phyloP scores from a whole-genome alignment of 192 early-diverging fungal genomes.

The Neocallimastix lanati region DNA sequence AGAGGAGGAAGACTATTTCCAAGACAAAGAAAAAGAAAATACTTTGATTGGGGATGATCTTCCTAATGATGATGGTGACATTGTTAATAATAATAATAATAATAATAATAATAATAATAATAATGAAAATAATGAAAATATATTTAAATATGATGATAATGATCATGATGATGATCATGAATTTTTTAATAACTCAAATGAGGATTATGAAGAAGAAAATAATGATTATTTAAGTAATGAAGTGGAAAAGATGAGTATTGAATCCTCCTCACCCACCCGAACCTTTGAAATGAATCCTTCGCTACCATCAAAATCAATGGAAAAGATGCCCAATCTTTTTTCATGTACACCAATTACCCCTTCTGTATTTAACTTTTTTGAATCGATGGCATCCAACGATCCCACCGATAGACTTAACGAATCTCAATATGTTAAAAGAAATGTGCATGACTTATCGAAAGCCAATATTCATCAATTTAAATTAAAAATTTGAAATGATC shows the following conservation, averaged over 20 bases:
- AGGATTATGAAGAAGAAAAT: background rate
- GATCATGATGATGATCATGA: background rate
- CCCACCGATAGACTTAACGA: background rate
- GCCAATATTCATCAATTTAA: background rate
- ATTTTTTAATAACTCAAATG: background rate
- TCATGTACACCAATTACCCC: background rate
- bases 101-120: no score
- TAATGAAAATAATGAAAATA: no score
- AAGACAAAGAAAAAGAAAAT: no score
- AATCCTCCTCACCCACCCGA: background rate
- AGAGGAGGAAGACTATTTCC: no score
- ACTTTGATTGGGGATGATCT: no score
- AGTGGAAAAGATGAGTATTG: background rate
- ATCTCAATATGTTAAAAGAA: background rate
- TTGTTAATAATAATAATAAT: no score
- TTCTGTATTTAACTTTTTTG: background rate
- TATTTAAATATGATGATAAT: no score
- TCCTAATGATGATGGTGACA: no score
- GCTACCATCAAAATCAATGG: background rate
- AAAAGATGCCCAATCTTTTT: background rate
- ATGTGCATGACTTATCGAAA: background rate
- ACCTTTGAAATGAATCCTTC: no score
- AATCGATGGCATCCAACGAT: background rate
- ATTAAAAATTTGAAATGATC: no score
- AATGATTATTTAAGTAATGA: background rate